Evolutionary conservation across 129 eudicot species (phyloP).

Genomic region (Oenanthe sinensis): DNA sequence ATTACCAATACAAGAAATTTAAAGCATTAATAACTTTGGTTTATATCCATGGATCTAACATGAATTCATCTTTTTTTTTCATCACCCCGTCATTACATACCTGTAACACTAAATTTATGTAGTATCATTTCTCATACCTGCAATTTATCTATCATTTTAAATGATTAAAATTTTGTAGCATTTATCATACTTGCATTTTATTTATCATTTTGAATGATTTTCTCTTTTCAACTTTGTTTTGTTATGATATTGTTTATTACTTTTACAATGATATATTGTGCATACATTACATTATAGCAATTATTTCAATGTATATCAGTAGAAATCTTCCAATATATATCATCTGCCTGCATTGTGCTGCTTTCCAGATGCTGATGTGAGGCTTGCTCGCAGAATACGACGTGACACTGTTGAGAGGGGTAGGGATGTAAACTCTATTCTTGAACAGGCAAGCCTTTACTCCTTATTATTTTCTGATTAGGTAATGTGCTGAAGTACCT

Average conservation of each 20-base stretch:
- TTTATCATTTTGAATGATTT: neutral
- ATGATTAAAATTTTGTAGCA: neutral
- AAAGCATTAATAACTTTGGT: neutral
- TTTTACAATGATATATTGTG: neutral
- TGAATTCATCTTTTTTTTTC: neutral
- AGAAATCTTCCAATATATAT: neutral
- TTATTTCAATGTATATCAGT: conserved; percentile 5
- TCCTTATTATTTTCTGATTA: conserved; percentile 2
- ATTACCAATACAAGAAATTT: neutral
- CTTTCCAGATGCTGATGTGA: conserved; percentile 91
- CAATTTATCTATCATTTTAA: neutral
- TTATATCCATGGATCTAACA: neutral
- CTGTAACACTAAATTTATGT: neutral
- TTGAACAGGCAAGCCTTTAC: conserved; percentile 73
- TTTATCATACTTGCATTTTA: neutral
- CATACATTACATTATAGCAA: neutral
- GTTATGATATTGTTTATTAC: neutral
- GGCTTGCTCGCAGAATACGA: conserved; percentile 99
- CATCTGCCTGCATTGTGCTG: conserved; percentile 15
- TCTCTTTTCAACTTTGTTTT: neutral
- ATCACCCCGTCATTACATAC: neutral
- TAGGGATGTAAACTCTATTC: conserved; percentile 93
- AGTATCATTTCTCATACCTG: neutral
- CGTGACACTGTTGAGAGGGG: conserved; percentile 99
- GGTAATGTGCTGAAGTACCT: conserved; percentile 9